Evolutionary conservation across 257 asterid species (phyloP), one percentile per base, ranked within the genome.

Genomic region (Petunia axillaris): DNA sequence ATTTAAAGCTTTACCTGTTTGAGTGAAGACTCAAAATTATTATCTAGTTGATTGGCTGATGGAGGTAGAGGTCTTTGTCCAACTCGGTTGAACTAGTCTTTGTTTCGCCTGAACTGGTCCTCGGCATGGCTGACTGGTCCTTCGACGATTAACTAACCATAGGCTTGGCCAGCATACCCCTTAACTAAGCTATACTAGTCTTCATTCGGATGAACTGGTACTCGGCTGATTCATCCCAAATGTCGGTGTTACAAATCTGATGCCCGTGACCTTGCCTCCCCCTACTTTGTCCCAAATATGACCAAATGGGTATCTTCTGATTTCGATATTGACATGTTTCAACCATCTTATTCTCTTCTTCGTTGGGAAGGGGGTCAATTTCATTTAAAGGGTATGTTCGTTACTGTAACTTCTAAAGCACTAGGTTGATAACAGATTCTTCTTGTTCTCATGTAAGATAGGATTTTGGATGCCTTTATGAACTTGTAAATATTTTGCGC

Each of bases 301-400:
- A 35, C 11, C 59, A 16, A 70, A 16, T 46, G 77, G 77, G 59
- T 35, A 35, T 63, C 41, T 9, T 63, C 38, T 63, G 36, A 25
- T 62, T 40, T 62, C 13, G 14, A 11, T 68, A 68, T 68, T 44
- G 46, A 43, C 41, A 44, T 40, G 6, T 70, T 8, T 44, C 55
- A 46, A 10, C 39, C 1, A 5, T 70, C 6, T 11, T 9, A 39
- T 44, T 48, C 25, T 59, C 43, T 70, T 35, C 77, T 25, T 70
- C 59, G 59, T 70, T 70, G 59, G 59, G 57, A 10, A 46, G 25
- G 59, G 59, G 59, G 43, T 70, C 77, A 44, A 25, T 70, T 70
- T 25, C 41, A 70, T 14, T 70, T 48, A 16, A 70, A 46, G 41
- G 77, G 40, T 10, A 5, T 25, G 59, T 70, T 46, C 25, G 10